These are phyloP conservation scores for Podospora comata DNA, from an alignment of 495 filamentous ascomycete genomes.

Conservation along the genomic window DNA sequence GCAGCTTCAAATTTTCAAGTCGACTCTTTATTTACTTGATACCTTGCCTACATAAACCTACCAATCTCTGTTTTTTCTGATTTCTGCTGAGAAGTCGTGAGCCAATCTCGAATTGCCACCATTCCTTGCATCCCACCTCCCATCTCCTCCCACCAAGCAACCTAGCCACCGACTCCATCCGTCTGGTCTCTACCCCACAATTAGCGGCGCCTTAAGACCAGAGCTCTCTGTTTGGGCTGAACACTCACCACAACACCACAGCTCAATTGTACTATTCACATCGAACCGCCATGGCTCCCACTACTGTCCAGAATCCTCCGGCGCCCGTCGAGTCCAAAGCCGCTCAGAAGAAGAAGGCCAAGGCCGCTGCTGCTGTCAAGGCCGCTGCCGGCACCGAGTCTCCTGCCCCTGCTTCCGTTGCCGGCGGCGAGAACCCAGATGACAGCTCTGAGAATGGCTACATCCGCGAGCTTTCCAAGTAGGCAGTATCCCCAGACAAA, in stretches of 20 bases:
- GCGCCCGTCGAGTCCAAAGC: constrained; percentile 56
- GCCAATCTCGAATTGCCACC: not conserved
- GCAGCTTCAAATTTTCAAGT: not conserved
- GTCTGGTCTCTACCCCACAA: not conserved
- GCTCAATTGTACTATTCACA: constrained; percentile 6
- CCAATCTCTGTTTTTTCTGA: not conserved
- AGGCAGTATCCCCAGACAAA: constrained; percentile 28
- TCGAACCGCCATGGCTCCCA: constrained; percentile 45
- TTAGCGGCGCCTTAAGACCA: not conserved
- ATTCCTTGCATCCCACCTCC: not conserved
- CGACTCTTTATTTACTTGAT: not conserved
- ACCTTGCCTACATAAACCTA: not conserved
- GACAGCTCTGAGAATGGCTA: constrained; percentile 65
- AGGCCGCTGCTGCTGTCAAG: constrained; percentile 30
- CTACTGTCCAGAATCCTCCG: constrained; percentile 51
- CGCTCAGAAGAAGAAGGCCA: constrained; percentile 70
- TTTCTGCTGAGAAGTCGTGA: not conserved
- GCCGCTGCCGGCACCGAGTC: constrained; percentile 41
- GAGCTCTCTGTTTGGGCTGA: not conserved
- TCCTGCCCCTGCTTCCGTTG: constrained; percentile 42
- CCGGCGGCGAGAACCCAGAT: constrained; percentile 38
- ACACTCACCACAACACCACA: not conserved
- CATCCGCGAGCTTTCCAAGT: constrained; percentile 86
- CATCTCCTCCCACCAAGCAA: not conserved
- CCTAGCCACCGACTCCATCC: not conserved